phyloP scores from a whole-genome alignment of 306 rosid species.

The Prosopis cineraria region DNA sequence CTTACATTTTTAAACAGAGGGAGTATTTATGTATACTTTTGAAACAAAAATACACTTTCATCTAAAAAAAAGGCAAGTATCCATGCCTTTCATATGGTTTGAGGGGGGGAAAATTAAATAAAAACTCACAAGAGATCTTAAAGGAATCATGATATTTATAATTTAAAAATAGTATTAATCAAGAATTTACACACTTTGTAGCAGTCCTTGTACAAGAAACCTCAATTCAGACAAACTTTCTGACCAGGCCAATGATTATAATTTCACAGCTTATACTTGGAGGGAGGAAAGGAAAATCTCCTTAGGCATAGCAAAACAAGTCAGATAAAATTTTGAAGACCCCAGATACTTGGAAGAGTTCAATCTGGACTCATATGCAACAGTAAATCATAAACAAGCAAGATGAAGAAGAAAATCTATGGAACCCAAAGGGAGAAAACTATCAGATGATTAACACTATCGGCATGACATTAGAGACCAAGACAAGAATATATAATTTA shows the following conservation, averaged over 20 bases:
- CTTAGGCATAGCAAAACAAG: conserved; percentile 10
- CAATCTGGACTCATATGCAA: conserved; percentile 3
- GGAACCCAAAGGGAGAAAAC: conserved; percentile 4
- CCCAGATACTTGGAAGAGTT: conserved; percentile 2
- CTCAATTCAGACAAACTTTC: background rate
- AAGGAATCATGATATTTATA: too few species aligned
- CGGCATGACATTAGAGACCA: background rate
- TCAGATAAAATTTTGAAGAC: background rate
- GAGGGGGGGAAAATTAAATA: too few species aligned
- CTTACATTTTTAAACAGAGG: too few species aligned
- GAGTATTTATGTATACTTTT: too few species aligned
- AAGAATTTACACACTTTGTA: conserved; percentile 10
- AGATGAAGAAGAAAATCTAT: conserved; percentile 23
- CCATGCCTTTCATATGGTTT: too few species aligned
- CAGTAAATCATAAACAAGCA: conserved; percentile 7
- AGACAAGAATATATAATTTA: background rate
- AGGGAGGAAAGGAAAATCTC: background rate
- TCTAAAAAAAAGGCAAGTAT: too few species aligned
- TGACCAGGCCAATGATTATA: conserved; percentile 16
- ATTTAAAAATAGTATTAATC: too few species aligned
- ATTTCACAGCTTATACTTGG: too few species aligned
- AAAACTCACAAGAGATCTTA: too few species aligned
- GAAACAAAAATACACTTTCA: too few species aligned
- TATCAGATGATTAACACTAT: background rate
- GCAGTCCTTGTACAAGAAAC: conserved; percentile 11